Base-by-base conservation (phyloP, 495 filamentous ascomycete genomes). In the Glonium stellatum region DNA sequence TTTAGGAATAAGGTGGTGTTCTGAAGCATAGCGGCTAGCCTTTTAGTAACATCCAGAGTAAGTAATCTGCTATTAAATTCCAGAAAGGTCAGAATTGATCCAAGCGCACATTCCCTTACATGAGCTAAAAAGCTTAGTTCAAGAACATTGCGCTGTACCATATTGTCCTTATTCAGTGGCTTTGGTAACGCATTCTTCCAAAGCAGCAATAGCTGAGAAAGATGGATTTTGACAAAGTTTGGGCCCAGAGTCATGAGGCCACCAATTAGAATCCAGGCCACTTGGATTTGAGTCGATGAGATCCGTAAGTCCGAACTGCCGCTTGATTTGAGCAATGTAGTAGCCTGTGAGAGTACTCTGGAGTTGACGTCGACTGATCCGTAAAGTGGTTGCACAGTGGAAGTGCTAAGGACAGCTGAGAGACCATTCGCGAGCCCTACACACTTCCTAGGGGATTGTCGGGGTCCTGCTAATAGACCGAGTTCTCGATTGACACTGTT, bases 111-210 rank as follows among this genome's bases (percentile, higher is more conserved):
- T 76, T 99, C 93, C 61, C 95, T 82, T 18, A 99, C 90, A 71
- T 97, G 95, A 2, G 91, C 86, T 3, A 99, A 79, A 67, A 96
- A 99, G 41, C 88, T 95, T 13, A 90, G 84, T 70, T 99, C 95
- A 9, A 97, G 75, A 55, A 87, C 79, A 57, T 86, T 88, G 11
- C 90, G 80, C 69, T 93, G 84, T 5, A 84, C 82, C 49, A 86
- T 87, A 56, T 92, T 92, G 60, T 97, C 92, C 72, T 88, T 93
- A 23, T 88, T 84, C 11, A 97, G 69, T n/a, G 95, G 92, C 66
- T 90, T 96, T 4, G 93, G 93, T 36, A 99, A 76, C 2, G 93
- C 92, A 74, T 96, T 97, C 71, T 95, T 96, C 93, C 93, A 99
- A 12, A 99, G 79, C n/a, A 97, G 74, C 54, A 97, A 84, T 48